These are phyloP conservation scores for Fusarium coicis DNA, from an alignment of 2,329 filamentous ascomycete species.

Conservation along the genomic window DNA sequence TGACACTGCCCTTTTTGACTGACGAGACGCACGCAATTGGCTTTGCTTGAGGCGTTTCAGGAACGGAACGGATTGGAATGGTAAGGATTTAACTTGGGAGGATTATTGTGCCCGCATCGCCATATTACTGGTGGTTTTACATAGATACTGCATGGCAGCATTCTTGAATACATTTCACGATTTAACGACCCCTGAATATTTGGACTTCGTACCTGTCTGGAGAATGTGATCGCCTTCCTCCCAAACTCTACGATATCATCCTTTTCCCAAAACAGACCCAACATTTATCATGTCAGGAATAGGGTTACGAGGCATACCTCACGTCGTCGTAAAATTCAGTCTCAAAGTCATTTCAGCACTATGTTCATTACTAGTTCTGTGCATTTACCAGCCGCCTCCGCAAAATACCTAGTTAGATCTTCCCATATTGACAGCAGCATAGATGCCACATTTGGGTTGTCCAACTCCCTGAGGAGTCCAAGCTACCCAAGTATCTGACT, in stretches of 20 bases:
- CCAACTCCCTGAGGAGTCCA: constrained; percentile 11
- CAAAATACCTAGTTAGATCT: constrained; percentile 36
- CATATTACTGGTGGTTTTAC: constrained; percentile 3
- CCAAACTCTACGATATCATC: background rate
- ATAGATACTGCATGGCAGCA: constrained; percentile 20
- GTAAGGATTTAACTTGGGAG: constrained; percentile 1
- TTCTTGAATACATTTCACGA: constrained; percentile 35
- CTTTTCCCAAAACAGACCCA: background rate
- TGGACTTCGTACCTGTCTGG: background rate
- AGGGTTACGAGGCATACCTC: constrained; percentile 7
- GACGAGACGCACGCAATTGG: constrained; percentile 17
- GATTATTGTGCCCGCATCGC: constrained; percentile 11
- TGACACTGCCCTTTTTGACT: background rate
- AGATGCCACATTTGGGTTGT: constrained; percentile 27
- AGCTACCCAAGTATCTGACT: constrained; percentile 19
- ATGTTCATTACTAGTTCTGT: constrained; percentile 48
- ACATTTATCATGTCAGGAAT: background rate
- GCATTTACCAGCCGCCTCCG: constrained; percentile 36
- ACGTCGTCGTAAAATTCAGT: background rate
- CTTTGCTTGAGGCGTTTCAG: constrained; percentile 36
- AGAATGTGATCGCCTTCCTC: constrained; percentile 17
- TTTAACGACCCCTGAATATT: constrained; percentile 26
- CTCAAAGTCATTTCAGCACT: constrained; percentile 34
- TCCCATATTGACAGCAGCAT: constrained; percentile 13
- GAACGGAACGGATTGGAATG: constrained; percentile 16